Evolutionary conservation across 176 grass and related monocot species (phyloP).

Genomic region (Zea mays): DNA sequence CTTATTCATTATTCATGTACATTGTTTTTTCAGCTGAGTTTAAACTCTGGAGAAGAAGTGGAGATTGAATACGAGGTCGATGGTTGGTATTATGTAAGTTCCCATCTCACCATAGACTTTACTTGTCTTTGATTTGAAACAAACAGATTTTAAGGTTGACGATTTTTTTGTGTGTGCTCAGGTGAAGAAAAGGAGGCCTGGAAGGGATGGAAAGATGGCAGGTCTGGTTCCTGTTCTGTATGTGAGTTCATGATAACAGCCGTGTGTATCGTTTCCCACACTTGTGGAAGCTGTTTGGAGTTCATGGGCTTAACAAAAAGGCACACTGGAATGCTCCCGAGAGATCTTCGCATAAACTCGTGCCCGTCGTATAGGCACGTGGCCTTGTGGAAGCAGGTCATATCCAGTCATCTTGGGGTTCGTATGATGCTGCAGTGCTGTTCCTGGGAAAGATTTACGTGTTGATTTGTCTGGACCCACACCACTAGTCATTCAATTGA

Average conservation of each 20-base stretch:
- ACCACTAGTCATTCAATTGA: conserved; percentile 43
- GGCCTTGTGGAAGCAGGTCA: neutral
- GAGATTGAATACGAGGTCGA: conserved; percentile 98
- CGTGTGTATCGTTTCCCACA: neutral
- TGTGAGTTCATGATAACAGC: conserved; percentile 72
- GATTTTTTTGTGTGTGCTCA: conserved; percentile 35
- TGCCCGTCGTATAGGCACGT: neutral
- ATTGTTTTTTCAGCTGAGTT: conserved; percentile 72
- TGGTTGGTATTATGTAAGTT: conserved; percentile 99
- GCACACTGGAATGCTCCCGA: neutral
- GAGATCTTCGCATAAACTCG: neutral
- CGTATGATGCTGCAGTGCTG: neutral
- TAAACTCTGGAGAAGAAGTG: conserved; percentile 89
- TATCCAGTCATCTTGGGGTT: neutral
- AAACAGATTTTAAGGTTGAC: neutral
- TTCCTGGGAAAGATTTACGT: neutral
- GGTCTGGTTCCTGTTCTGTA: conserved; percentile 96
- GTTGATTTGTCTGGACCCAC: conserved; percentile 16
- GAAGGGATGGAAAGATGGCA: conserved; percentile 90
- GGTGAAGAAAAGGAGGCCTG: conserved; percentile 98
- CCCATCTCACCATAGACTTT: neutral
- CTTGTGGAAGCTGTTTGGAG: conserved; percentile 11
- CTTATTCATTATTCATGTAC: conserved; percentile 22
- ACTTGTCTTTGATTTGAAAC: neutral
- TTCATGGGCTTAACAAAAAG: neutral